Conservation (phyloP, 116 monocot species). For the Papilionanthe hybrid region DNA sequence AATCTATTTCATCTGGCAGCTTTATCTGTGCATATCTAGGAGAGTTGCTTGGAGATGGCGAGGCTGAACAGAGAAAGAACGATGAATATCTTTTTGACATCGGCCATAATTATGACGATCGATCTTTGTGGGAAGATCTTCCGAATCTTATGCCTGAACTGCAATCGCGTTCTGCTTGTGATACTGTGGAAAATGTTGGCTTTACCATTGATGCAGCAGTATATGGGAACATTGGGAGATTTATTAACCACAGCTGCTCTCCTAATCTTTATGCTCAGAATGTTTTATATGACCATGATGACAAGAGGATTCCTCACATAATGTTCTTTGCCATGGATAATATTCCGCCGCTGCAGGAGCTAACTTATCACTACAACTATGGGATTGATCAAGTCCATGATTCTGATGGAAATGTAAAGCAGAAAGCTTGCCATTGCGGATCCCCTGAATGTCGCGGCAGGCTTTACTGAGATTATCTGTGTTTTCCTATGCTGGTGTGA, state of each 20-base stretch:
- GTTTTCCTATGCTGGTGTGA: neutral
- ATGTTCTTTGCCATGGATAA: constrained; percentile 83
- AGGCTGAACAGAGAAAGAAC: constrained; percentile 43
- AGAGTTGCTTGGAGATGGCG: constrained; percentile 42
- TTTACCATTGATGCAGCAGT: constrained; percentile 73
- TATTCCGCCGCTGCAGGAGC: constrained; percentile 67
- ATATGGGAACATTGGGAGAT: constrained; percentile 67
- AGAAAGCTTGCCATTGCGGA: constrained; percentile 59
- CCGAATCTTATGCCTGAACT: constrained; percentile 31
- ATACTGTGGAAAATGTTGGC: constrained; percentile 24
- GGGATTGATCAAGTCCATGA: constrained; percentile 52
- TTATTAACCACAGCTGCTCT: constrained; percentile 79
- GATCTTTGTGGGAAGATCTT: constrained; percentile 47
- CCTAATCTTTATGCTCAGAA: constrained; percentile 82
- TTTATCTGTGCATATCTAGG: constrained; percentile 64
- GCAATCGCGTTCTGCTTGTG: constrained; percentile 15
- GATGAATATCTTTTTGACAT: constrained; percentile 72
- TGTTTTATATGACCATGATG: constrained; percentile 79
- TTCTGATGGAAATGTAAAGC: constrained; percentile 49
- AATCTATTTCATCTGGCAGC: constrained; percentile 63
- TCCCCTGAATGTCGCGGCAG: constrained; percentile 65
- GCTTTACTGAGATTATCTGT: constrained; percentile 34
- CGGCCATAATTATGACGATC: constrained; percentile 63
- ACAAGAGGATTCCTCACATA: constrained; percentile 63
- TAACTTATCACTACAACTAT: constrained; percentile 80